Conservation (phyloP, 2,329 filamentous ascomycete species). For the Pseudogymnoascus sp. region DNA sequence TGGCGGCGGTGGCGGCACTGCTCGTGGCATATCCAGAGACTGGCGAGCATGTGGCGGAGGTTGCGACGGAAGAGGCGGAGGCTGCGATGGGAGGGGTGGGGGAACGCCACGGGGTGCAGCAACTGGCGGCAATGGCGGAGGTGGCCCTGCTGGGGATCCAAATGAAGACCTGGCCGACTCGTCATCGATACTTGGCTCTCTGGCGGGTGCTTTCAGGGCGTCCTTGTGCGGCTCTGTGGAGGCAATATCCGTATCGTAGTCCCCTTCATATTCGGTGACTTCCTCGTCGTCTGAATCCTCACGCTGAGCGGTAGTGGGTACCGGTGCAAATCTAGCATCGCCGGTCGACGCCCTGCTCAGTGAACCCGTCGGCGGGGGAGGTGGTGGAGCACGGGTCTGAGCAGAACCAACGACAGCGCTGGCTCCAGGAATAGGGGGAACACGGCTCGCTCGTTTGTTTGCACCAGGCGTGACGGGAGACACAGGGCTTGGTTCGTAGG, state of each 20-base stretch:
- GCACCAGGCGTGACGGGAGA: constrained; percentile 33
- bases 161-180: constrained; percentile 46
- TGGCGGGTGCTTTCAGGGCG: constrained; percentile 73
- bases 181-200: constrained; percentile 70
- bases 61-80: constrained; percentile 39
- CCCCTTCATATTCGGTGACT: constrained; percentile 89
- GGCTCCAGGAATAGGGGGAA: constrained; percentile 53
- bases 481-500: constrained; percentile 31
- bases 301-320: constrained; percentile 38
- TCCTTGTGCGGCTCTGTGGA: constrained; percentile 93
- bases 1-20: constrained; percentile 58
- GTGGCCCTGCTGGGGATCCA: constrained; percentile 36
- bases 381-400: constrained; percentile 58
- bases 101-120: constrained; percentile 53
- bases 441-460: constrained; percentile 48
- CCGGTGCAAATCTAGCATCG: constrained; percentile 42
- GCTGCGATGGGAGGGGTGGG: constrained; percentile 58
- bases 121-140: constrained; percentile 45
- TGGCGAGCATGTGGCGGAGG: constrained; percentile 37
- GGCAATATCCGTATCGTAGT: constrained; percentile 96
- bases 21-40: constrained; percentile 65
- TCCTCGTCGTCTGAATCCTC: constrained; percentile 69
- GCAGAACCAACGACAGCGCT: constrained; percentile 38
- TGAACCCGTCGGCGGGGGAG: constrained; percentile 47
- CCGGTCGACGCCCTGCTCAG: constrained; percentile 53